Percentiles rank a stretch among this genome's conserved stretches.
Evolutionary conservation across 257 asterid species (phyloP).

Genomic region (Osmanthus fragrans): DNA sequence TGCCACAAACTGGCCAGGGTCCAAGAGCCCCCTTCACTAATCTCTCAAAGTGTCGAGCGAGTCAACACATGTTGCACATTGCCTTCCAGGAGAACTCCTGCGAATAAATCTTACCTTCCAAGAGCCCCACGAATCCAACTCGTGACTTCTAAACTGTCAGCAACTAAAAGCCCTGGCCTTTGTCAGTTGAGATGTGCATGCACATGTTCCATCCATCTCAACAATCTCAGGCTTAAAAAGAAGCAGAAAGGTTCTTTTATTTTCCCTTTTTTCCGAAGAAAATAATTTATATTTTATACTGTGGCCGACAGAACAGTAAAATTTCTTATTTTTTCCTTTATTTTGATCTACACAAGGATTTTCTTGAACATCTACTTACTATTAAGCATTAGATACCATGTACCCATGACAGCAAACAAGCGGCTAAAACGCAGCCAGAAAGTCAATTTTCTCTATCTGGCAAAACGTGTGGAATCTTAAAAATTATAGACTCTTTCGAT

Average conservation of each 20-base stretch:
- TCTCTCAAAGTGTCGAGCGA: no score
- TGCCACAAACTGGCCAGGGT: no score
- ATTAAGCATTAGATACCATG: background rate
- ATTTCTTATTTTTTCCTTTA: background rate
- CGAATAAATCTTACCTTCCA: no score
- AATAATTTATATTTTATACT: background rate
- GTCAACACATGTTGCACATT: no score
- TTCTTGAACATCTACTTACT: background rate
- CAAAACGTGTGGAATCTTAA: background rate
- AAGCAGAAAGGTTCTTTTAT: background rate
- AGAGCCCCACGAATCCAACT: no score
- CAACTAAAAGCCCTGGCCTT: no score
- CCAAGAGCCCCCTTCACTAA: no score
- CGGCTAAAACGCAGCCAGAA: background rate
- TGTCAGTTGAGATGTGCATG: no score
- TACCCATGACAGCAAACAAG: conserved; percentile 3
- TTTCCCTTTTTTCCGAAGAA: background rate
- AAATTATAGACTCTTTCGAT: background rate
- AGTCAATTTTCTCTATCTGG: background rate
- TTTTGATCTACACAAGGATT: background rate
- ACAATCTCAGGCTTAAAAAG: background rate
- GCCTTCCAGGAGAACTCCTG: no score
- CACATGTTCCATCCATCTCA: background rate
- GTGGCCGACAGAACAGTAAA: conserved; percentile 6
- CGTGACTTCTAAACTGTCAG: no score